Evolutionary conservation across 2,329 filamentous ascomycete genomes (phyloP).

Genomic region (Aspergillus pseudoterreus): DNA sequence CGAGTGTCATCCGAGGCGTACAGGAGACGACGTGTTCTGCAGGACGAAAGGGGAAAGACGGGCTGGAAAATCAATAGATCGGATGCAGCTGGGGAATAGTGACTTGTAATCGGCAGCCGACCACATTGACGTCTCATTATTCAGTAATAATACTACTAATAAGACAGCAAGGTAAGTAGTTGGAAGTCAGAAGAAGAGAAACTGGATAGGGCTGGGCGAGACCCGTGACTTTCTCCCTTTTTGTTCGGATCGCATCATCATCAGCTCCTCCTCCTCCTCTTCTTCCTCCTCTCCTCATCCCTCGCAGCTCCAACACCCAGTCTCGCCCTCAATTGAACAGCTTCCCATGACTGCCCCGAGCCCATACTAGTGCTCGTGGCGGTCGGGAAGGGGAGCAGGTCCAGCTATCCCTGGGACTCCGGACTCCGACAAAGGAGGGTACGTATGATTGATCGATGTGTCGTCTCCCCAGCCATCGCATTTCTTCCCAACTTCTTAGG

Average conservation of each 20-base stretch:
- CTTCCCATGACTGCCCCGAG: constrained; percentile 19
- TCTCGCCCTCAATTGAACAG: too few species aligned
- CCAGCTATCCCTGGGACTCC: background rate
- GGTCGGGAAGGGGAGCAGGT: constrained; percentile 15
- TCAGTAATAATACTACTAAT: background rate
- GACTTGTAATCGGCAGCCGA: background rate
- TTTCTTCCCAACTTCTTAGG: constrained; percentile 26
- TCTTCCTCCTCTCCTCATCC: background rate
- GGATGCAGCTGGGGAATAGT: background rate
- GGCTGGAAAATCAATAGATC: background rate
- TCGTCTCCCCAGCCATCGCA: constrained; percentile 38
- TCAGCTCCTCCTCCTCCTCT: background rate
- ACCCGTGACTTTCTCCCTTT: constrained; percentile 1
- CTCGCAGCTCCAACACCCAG: background rate
- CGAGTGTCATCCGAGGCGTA: background rate
- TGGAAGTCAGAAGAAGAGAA: background rate
- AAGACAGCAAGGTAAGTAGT: background rate
- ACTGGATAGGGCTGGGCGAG: background rate
- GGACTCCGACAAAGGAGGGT: too few species aligned
- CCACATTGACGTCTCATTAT: background rate
- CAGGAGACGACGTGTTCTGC: background rate
- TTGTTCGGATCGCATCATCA: background rate
- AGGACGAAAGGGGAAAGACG: background rate
- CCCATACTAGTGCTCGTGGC: constrained; percentile 16
- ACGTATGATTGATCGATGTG: constrained; percentile 2